Base-by-base conservation (phyloP, 495 filamentous ascomycete genomes). In the Neurospora intermedia region DNA sequence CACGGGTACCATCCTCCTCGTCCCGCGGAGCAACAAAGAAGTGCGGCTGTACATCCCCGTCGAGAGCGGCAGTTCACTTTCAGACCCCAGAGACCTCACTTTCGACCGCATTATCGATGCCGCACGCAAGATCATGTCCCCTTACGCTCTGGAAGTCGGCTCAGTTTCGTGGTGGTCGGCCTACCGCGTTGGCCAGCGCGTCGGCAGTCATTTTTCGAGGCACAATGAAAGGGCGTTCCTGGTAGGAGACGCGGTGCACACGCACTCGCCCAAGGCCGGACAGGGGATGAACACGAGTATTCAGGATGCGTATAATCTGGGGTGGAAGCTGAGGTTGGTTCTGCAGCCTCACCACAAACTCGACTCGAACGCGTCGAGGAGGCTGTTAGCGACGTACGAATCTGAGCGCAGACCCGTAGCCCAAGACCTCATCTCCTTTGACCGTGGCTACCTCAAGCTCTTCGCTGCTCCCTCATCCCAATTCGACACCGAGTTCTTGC, bases 221-320 rank as follows among this genome's bases (percentile, higher is more conserved):
- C 59, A 45, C 18, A 79, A 87, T 39, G 83, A 92, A 59, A 84
- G 90, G 0, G 85, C 92, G 6, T 92, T 93, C 74, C 84, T 93
- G 59, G 89, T 89, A 16, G 86, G 86, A 27, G 86, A 91, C 78
- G 87, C 88, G 6, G 84, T 88, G 0, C 89, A 90, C 73, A 89
- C 87, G 0, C 89, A 91, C 73, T 89, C 88, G 0, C 91, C 91
- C 7, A 92, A 92, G 81, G 90, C 89, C 2, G 91, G 91, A 0
- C 91, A 92, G 78, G 91, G 91, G 18, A 93, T 93, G 91, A 93
- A 94, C 76, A 88, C 90, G 1, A 84, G 81, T 15, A 88, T 91
- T 81, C 87, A 90, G 77, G 89, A 91, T 75, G 85, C 90, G 0
- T 92, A 89, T 78, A 93, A 93, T 72, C 85, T 93, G 1, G 91